Base-by-base conservation (phyloP, 768 basidiomycete species). In the Chalciporus sphaerocephalus region DNA sequence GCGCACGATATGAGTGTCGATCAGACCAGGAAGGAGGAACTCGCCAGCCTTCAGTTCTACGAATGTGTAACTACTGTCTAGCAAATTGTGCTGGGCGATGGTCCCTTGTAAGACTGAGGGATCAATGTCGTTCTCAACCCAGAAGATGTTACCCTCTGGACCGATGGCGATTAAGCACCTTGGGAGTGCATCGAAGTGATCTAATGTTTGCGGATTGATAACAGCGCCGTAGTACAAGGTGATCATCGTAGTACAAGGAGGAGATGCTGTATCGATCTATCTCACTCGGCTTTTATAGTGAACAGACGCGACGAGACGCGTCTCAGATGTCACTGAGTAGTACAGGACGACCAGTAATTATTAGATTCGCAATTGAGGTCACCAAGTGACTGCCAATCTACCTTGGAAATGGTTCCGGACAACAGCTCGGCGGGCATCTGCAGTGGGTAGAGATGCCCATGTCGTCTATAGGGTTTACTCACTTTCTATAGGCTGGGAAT, bases 1-100 rank as follows among this genome's bases (percentile, higher is more conserved):
- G 63, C 85, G 60, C 59, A 92, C 92, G 25, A 86, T 89, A 66
- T 95, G 92, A 23, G 92, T 95, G 71, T 96, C 93, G 43, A 94
- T 71, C 62, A 95, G 81, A 4, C 93, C 93, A 6, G 93, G 93
- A 58, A 91, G 79, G 45, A 95, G 57, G 59, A 92, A 93, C 52
- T 83, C 73, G 13, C 79, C 80, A 3, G 72, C 63, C 10, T 62
- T 64, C 38, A 83, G 58, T n/a, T 46, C 45, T 8, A 76, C 58
- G 5, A 80, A 57, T 28, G 54, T 42, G 42, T 54, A 52, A 28
- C 10, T 4, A 2, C 60, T 53, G 24, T 75, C 69, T n/a, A 65
- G 36, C 16, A 69, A 57, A n/a, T 81, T 85, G 50, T 81, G 77
- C 35, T 66, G 62, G 0, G 71, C 69, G 38, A 87, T 62, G 3